Evolutionary conservation across 495 filamentous ascomycete species (phyloP), one percentile per base, ranked within the genome.

Genomic region (Penicillium robsamsonii): DNA sequence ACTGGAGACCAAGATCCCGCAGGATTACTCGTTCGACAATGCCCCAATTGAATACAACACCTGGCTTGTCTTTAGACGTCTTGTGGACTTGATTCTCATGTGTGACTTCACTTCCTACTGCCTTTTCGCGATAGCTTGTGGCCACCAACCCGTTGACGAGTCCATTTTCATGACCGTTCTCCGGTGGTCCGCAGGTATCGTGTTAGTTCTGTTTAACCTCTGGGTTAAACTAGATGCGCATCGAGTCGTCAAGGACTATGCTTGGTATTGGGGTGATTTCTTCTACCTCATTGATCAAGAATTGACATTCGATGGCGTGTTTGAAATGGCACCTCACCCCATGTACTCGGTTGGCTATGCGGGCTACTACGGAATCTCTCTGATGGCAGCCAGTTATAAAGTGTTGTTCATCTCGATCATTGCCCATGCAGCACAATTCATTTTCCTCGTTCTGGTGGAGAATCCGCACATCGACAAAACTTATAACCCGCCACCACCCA

Each of bases 241-340:
- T 71, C 79, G 94, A 50, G 94, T 98, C n/a, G 94, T 98, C 63
- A 97, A 97, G 75, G 95, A 98, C 70, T 98, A 91, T 76, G 94
- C 94, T 20, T 98, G 94, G 94, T 98, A 97, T 75, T 98, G 94
- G 94, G 94, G 94, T 50, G 94, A 98, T 67, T 98, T 97, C 76
- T 98, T 98, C 79, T 98, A 90, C 75, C 86, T 98, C 69, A 91
- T 97, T 67, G 95, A 98, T 70, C 91, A 97, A 69, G 90, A 97
- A 68, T 79, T 98, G 65, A 97, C 94, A 31, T 97, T 98, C 61
- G 95, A 98, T 67, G 95, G 95, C 46, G 93, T 97, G 51, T 98
- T 97, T 69, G 94, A 98, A 73, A 96, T 98, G 89, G 94, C 95
- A 44, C 94, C 94, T 24, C 94, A 98, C 70, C 94, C 94, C 40